Evolutionary conservation across 495 filamentous ascomycete species (phyloP).

Genomic region (Lasiosphaeria ovina): DNA sequence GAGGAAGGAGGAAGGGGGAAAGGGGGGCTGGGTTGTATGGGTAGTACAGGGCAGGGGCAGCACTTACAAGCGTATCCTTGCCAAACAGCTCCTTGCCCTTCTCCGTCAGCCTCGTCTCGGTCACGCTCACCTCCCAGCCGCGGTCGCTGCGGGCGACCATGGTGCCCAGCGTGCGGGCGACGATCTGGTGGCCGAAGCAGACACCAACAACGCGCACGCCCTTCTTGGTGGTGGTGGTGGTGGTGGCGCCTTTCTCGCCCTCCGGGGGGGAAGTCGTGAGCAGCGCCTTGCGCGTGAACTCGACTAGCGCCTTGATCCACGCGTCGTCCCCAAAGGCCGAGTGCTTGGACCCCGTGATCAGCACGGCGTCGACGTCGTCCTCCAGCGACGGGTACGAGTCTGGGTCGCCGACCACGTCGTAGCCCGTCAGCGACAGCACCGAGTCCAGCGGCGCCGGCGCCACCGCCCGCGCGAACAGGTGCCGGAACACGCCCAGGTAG

Average conservation of each 20-base stretch:
- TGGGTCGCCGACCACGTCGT: slow-evolving; percentile 61
- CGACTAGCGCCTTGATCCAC: slow-evolving; percentile 76
- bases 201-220: slow-evolving; percentile 69
- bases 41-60: not conserved
- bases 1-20: not conserved
- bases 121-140: slow-evolving; percentile 83
- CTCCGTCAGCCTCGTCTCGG: slow-evolving; percentile 63
- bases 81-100: slow-evolving; percentile 72
- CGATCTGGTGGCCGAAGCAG: slow-evolving; percentile 91
- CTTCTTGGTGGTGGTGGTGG: slow-evolving; percentile 11
- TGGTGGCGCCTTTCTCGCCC: slow-evolving; percentile 14
- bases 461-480: slow-evolving; percentile 53
- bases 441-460: slow-evolving; percentile 33
- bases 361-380: slow-evolving; percentile 70
- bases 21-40: slow-evolving; percentile 1
- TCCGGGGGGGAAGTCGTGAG: slow-evolving; percentile 26
- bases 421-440: slow-evolving; percentile 59
- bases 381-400: slow-evolving; percentile 62
- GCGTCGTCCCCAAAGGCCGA: slow-evolving; percentile 58
- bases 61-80: slow-evolving; percentile 63
- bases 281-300: slow-evolving; percentile 57
- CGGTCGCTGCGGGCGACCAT: slow-evolving; percentile 62
- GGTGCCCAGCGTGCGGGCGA: slow-evolving; percentile 70
- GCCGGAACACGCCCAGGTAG: slow-evolving; percentile 70
- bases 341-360: slow-evolving; percentile 72